Conservation (phyloP, 2,329 filamentous ascomycete species). For the Fusarium paranaense region DNA sequence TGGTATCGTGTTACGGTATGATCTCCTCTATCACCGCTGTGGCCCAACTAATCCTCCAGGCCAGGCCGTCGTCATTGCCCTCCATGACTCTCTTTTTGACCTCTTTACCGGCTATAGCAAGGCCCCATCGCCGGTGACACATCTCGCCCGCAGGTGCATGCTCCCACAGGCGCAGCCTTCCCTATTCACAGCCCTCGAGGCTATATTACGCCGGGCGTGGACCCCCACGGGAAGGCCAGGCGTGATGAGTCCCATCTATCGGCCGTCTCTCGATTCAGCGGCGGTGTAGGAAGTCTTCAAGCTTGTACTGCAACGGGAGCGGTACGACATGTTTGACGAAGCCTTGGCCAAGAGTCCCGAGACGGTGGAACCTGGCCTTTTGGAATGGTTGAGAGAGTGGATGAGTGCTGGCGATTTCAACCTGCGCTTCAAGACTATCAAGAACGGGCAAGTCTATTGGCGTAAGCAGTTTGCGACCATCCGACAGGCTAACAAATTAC, state of each 20-base stretch:
- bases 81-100: conserved; percentile 20
- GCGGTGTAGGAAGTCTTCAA: conserved; percentile 18
- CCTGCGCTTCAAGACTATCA: conserved; percentile 5
- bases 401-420: not conserved
- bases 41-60: not conserved
- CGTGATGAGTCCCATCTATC: not conserved
- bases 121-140: not conserved
- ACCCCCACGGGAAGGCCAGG: no score
- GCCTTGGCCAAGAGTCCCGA: not conserved
- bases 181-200: no score
- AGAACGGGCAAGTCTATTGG: conserved; percentile 4
- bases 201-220: no score
- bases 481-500: not conserved
- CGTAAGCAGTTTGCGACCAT: accelerated
- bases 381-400: conserved; percentile 21
- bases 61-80: conserved; percentile 36
- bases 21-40: not conserved
- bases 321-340: conserved; percentile 13
- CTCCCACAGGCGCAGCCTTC: not conserved
- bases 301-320: conserved; percentile 2
- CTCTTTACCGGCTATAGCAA: not conserved
- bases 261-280: not conserved
- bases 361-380: conserved; percentile 13
- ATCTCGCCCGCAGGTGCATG: conserved; percentile 16
- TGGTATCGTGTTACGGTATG: conserved; percentile 41